A percentile compares a stretch with the other conserved stretches of the same genome.
These are phyloP conservation scores for Neolentinus lepideus DNA, from an alignment of 1,284 basidiomycete genomes.

Conservation along the genomic window DNA sequence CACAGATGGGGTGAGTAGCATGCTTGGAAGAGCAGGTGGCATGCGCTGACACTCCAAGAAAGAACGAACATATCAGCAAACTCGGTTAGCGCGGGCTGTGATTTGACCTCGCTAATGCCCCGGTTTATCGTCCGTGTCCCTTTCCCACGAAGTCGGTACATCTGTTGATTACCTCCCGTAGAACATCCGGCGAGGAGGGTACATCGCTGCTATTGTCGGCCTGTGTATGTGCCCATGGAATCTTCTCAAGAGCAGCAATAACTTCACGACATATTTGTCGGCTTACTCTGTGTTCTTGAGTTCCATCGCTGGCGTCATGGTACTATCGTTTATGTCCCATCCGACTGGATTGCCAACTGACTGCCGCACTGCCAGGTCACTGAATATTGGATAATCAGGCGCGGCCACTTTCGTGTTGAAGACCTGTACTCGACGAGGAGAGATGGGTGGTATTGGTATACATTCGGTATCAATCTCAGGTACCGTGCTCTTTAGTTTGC, in stretches of 20 bases:
- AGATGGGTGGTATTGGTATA: conserved; percentile 74
- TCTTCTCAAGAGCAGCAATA: conserved; percentile 67
- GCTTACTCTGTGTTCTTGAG: conserved; percentile 81
- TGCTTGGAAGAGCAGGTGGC: conserved; percentile 5
- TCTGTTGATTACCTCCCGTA: conserved; percentile 15
- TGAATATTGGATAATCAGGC: conserved; percentile 76
- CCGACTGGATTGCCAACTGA: background rate
- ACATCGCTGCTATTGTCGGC: conserved; percentile 70
- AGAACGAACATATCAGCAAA: conserved; percentile 83
- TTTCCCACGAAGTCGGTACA: background rate
- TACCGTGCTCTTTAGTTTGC: conserved; percentile 18
- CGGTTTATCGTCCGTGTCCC: conserved; percentile 56
- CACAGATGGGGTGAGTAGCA: background rate
- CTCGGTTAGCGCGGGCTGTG: conserved; percentile 80
- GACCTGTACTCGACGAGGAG: conserved; percentile 61
- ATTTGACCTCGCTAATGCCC: conserved; percentile 75
- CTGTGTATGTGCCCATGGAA: conserved; percentile 79
- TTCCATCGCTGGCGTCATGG: conserved; percentile 81
- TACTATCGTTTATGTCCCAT: conserved; percentile 15
- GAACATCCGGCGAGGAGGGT: conserved; percentile 83
- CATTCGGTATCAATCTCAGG: conserved; percentile 68
- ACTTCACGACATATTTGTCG: conserved; percentile 79
- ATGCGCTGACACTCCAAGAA: background rate
- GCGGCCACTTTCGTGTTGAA: conserved; percentile 63
- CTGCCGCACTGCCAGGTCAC: conserved; percentile 40